phyloP scores from a whole-genome alignment of 805 yeast species.

The Clavispora phyllophila region DNA sequence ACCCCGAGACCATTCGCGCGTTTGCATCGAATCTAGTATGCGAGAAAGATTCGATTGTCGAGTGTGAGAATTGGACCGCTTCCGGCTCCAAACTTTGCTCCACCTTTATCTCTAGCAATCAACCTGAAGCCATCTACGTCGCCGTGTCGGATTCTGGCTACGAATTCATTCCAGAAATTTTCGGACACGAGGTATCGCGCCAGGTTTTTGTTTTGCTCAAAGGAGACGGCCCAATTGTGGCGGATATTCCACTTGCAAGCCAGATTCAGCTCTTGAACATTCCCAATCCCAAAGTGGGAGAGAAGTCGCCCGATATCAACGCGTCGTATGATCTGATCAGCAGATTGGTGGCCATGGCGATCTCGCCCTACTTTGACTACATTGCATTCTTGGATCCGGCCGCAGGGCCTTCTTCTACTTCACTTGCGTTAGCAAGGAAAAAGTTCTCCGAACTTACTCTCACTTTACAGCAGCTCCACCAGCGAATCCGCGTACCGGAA shows the following conservation, averaged over 20 bases:
- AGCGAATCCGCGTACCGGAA: slow-evolving; percentile 65
- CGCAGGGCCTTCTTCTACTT: slow-evolving; percentile 4
- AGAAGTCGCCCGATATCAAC: slow-evolving; percentile 1
- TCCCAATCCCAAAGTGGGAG: slow-evolving; percentile 3
- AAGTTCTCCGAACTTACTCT: slow-evolving; percentile 64
- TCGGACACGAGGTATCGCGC: not conserved
- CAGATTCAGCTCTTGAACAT: slow-evolving; percentile 15
- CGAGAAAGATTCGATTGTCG: not conserved
- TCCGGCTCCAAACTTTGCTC: slow-evolving; percentile 2
- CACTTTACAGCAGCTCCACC: slow-evolving; percentile 64
- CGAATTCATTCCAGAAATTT: slow-evolving; percentile 3
- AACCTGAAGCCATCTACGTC: slow-evolving; percentile 11
- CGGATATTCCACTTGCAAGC: slow-evolving; percentile 4
- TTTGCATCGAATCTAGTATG: not conserved
- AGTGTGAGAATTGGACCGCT: slow-evolving; percentile 2
- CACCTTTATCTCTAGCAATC: slow-evolving; percentile 6
- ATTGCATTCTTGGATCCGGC: slow-evolving; percentile 16
- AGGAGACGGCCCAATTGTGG: slow-evolving; percentile 6
- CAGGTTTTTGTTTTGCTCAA: slow-evolving; percentile 7
- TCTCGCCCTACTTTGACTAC: slow-evolving; percentile 66
- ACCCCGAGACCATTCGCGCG: not conserved
- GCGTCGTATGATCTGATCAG: slow-evolving; percentile 49
- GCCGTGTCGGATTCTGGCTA: slow-evolving; percentile 2
- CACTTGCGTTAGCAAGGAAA: slow-evolving; percentile 32
- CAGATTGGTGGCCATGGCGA: slow-evolving; percentile 55